Percentiles rank a stretch among this genome's conserved stretches.
Evolutionary conservation across 148 eudicot species (phyloP).

Genomic region (Chenopodium berlandieri): DNA sequence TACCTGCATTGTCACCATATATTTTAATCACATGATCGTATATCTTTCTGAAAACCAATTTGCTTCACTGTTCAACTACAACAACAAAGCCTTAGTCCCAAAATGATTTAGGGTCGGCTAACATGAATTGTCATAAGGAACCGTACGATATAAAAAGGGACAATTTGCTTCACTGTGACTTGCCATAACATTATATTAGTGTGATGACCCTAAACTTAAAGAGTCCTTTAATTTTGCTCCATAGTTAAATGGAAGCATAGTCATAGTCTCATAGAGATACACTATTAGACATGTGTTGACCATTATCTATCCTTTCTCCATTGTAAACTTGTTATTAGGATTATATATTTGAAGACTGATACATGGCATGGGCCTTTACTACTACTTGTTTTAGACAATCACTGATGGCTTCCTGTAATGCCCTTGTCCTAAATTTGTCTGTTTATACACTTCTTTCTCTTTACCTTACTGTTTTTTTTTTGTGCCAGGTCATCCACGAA

Average conservation of each 20-base stretch:
- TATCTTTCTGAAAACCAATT: background rate
- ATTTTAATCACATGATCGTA: background rate
- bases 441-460: background rate
- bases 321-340: background rate
- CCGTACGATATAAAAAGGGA: no score
- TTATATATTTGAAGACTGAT: no score
- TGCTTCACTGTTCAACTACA: no score
- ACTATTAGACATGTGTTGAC: background rate
- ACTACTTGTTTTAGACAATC: no score
- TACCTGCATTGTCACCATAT: background rate
- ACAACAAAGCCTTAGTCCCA: no score
- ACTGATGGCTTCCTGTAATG: background rate
- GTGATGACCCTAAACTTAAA: background rate
- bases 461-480: background rate
- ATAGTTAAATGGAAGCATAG: background rate
- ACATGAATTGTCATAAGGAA: no score
- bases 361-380: background rate
- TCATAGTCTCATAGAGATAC: background rate
- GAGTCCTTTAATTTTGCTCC: background rate
- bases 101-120: no score
- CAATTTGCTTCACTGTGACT: background rate
- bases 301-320: background rate
- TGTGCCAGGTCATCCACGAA: conserved; percentile 57
- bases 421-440: background rate
- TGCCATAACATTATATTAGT: background rate